Percentiles rank a stretch among this genome's conserved stretches.
Evolutionary conservation across 106 monocot genomes (phyloP).

Genomic region (Dendrobium huoshanense): DNA sequence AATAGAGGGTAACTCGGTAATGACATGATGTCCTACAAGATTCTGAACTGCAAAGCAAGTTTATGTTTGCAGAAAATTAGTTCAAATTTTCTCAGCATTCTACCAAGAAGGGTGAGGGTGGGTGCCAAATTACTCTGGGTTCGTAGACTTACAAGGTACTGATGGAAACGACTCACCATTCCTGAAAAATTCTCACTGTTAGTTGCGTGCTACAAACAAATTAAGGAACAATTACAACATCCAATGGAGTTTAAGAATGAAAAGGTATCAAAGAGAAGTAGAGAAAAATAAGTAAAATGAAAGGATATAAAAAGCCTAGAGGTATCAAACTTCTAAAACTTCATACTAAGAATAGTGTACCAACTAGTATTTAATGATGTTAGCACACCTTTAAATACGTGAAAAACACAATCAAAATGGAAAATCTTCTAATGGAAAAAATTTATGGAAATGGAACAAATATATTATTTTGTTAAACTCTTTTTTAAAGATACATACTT

Average conservation of each 20-base stretch:
- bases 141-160: neutral
- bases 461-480: too few relatives aligned
- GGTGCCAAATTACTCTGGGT: neutral
- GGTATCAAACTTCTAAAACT: neutral
- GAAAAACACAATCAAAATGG: neutral
- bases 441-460: too few relatives aligned
- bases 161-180: neutral
- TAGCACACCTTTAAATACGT: neutral
- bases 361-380: neutral
- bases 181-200: neutral
- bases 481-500: too few relatives aligned
- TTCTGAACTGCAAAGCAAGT: neutral
- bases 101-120: neutral
- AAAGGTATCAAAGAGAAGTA: neutral
- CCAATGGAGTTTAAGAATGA: neutral
- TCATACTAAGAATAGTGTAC: neutral
- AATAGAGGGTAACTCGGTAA: constrained; percentile 1
- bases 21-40: neutral
- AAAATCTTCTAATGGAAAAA: too few relatives aligned
- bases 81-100: neutral
- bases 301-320: neutral
- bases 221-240: neutral
- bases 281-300: neutral
- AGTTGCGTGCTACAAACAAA: neutral
- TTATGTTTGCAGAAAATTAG: neutral